These are phyloP conservation scores for Rhizopogon roseolus DNA, from an alignment of 768 basidiomycete species.

Conservation along the genomic window DNA sequence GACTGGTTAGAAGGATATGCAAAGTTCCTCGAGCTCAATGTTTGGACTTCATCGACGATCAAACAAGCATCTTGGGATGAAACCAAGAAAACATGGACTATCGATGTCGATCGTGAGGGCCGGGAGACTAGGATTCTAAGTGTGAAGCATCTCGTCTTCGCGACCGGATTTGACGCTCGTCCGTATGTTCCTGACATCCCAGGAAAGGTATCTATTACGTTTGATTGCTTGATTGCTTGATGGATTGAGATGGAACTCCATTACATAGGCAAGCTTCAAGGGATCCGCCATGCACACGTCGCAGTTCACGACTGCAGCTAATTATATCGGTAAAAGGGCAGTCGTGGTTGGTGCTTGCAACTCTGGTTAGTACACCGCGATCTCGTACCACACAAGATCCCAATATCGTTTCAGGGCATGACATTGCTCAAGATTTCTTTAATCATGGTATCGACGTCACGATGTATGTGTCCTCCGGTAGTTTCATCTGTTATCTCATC, in stretches of 20 bases:
- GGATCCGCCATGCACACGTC: slow-evolving; percentile 52
- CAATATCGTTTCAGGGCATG: slow-evolving; percentile 21
- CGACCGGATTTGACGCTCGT: slow-evolving; percentile 45
- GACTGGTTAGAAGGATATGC: slow-evolving; percentile 66
- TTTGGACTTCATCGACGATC: slow-evolving; percentile 54
- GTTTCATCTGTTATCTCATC: neutral
- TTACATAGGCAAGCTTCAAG: slow-evolving; percentile 41
- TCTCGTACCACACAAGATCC: neutral
- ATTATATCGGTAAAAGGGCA: slow-evolving; percentile 57
- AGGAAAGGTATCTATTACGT: neutral
- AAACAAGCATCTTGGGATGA: slow-evolving; percentile 33
- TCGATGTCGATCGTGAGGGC: slow-evolving; percentile 29
- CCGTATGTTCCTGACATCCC: slow-evolving; percentile 40
- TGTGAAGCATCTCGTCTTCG: slow-evolving; percentile 51
- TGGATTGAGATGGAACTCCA: neutral
- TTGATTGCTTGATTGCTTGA: neutral
- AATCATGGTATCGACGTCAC: slow-evolving; percentile 26
- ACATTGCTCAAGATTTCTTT: slow-evolving; percentile 32
- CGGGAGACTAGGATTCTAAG: slow-evolving; percentile 28
- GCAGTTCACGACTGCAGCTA: slow-evolving; percentile 40
- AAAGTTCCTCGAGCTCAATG: slow-evolving; percentile 52
- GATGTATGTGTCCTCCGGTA: slow-evolving; percentile 10
- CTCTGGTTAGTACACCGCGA: slow-evolving; percentile 33
- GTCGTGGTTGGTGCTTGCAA: slow-evolving; percentile 68
- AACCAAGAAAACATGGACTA: slow-evolving; percentile 39